Evolutionary conservation across 805 yeast species (phyloP), one percentile per base, ranked within the genome.

Genomic region (Yarrowia sp.): DNA sequence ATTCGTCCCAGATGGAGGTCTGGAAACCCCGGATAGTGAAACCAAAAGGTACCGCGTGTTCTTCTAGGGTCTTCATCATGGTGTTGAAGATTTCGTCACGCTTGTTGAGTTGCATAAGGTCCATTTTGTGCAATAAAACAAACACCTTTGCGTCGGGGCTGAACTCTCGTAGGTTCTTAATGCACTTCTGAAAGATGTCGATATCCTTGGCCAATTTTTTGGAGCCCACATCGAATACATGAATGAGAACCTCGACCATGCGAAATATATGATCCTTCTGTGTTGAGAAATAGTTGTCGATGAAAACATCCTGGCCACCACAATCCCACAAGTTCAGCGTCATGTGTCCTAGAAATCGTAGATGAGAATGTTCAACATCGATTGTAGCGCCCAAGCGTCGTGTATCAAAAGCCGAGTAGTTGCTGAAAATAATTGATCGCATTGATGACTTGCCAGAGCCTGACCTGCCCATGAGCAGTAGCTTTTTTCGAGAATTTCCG

Each of bases 391-490:
- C 98, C 14, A 95, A 77, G 66, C 98, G 81, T 68, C 98, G 82
- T 2, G 99, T 95, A 73, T 95, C 99, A 73, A 93, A 90, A 0
- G 99, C 99, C 1, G 97, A 90, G 76, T 95, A 95, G 73, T 95
- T 95, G 70, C 96, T 87, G 76, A 95, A 95, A 69, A 95, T 95
- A 67, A 95, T 93, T 51, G 96, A 90, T 70, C 98, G 81, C 99
- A 95, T 95, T 1, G 98, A 92, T 2, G 97, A 91, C 75, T 95
- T 95, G 1, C 99, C 99, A 5, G 97, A 90, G 48, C 99, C 98
- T 28, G 96, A 88, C 49, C 98, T 88, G 77, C 98, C 98, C 89
- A 85, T 77, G 40, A 79, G 70, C 40, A 81, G 38, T 35, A 87
- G 79, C 72, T 87, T 87, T 65, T 89, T 69, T 24, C 69, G 69